Conservation (phyloP, 495 filamentous ascomycete species). For the Aspergillus heteromorphus region DNA sequence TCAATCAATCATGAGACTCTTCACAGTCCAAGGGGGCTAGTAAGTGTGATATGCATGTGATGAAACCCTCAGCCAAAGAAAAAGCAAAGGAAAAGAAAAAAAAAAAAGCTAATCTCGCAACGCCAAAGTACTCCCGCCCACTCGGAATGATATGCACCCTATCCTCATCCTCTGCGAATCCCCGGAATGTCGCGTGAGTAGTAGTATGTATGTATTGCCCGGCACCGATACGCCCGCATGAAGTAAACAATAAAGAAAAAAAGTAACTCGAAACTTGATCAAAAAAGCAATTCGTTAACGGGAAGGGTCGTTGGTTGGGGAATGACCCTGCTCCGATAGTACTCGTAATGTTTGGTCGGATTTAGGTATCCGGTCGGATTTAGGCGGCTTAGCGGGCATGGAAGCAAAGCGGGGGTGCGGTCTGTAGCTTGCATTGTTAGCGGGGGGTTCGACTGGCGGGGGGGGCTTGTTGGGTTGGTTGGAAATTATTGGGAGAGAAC, state of each 20-base stretch:
- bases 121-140: constrained; percentile 9
- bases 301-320: background rate
- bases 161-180: background rate
- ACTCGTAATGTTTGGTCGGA: constrained; percentile 1
- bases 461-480: too few species aligned
- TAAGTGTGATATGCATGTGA: background rate
- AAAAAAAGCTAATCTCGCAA: constrained; percentile 1
- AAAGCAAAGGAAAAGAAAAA: background rate
- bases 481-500: background rate
- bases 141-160: constrained; percentile 1
- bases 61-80: too few species aligned
- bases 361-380: constrained; percentile 6
- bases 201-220: constrained; percentile 11
- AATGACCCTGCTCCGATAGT: background rate
- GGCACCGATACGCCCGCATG: constrained; percentile 7
- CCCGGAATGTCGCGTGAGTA: constrained; percentile 11
- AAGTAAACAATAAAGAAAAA: constrained; percentile 5
- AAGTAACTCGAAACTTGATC: background rate
- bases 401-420: constrained; percentile 43
- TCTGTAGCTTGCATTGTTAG: constrained; percentile 10
- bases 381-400: constrained; percentile 33
- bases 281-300: constrained; percentile 1
- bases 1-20: background rate
- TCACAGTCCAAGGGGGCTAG: background rate
- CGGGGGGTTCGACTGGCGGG: background rate